Base-by-base conservation (phyloP, 768 basidiomycete genomes). In the Mycena olivaceomarginata region DNA sequence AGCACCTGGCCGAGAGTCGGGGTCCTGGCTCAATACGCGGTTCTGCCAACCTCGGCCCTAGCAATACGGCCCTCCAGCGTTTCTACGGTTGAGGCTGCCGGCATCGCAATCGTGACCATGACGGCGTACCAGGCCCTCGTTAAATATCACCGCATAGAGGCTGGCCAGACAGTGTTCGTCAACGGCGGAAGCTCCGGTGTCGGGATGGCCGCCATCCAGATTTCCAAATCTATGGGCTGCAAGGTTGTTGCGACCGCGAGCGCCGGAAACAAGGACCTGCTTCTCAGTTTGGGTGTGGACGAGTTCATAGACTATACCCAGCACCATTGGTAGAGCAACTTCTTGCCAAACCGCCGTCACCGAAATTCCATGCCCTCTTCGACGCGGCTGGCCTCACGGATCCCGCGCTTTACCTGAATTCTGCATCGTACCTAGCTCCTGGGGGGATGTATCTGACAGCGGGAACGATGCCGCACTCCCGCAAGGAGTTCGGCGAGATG, bases 171-270 rank as follows among this genome's bases (percentile, higher is more conserved):
- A 2, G 85, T 96, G 5, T 90, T 96, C 78, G 86, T 96, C 80
- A 93, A 94, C 72, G 94, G 94, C 0, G 95, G 94, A 5, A 93
- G 92, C 67, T 91, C 93, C 1, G 85, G 92, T 15, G 93, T 95
- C 1, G 95, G 95, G 5, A 85, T 88, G n/a, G 90, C 90, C 78
- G 94, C 93, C 1, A 93, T 96, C 64, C 94, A 95, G 82, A 82
- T 95, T 12, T 94, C 94, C 10, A 96, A 95, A 81, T 88, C 90
- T 0, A 87, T 86, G 76, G 93, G 93, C 5, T 91, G 91, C 70
- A 86, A 82, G 67, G 94, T 95, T 6, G 86, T 90, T 2, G 91
- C 91, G 0, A 91, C 89, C 41, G 93, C 93, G 11, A 94, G 93
- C 5, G 86, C 82, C 1, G 90, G 88, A 82, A 95, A 94, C 75